phyloP scores from a whole-genome alignment of 768 basidiomycete genomes.

The Epithele typhae region DNA sequence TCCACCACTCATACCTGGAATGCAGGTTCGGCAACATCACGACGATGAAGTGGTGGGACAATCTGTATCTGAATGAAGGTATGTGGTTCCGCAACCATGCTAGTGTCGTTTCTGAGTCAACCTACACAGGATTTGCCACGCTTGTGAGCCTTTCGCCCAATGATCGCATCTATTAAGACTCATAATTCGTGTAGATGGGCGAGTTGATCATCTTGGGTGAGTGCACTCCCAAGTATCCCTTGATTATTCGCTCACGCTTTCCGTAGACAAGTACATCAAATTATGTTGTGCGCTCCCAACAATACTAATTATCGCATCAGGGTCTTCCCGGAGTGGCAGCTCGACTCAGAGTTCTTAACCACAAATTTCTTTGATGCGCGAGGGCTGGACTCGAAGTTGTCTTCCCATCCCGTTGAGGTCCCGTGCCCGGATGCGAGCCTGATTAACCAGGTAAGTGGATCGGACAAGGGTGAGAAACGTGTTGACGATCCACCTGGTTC shows the following conservation, averaged over 20 bases:
- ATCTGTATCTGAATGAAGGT: slow-evolving; percentile 82
- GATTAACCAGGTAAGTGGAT: slow-evolving; percentile 73
- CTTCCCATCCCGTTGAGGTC: slow-evolving; percentile 94
- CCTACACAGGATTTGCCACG: slow-evolving; percentile 66
- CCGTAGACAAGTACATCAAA: slow-evolving; percentile 43
- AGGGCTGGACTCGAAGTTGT: slow-evolving; percentile 78
- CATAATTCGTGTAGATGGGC: slow-evolving; percentile 54
- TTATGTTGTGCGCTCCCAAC: no score
- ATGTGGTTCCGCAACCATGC: slow-evolving; percentile 1
- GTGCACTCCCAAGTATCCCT: slow-evolving; percentile 17
- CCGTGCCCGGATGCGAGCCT: slow-evolving; percentile 83
- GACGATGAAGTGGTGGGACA: slow-evolving; percentile 94
- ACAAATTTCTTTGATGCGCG: slow-evolving; percentile 72
- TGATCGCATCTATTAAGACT: neutral
- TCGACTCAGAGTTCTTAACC: slow-evolving; percentile 77
- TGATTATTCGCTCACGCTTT: slow-evolving; percentile 5
- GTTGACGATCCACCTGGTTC: neutral
- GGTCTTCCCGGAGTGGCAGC: slow-evolving; percentile 85
- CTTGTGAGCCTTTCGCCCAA: slow-evolving; percentile 36
- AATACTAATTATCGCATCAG: slow-evolving; percentile 29
- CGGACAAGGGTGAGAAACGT: no score
- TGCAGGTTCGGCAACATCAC: slow-evolving; percentile 87
- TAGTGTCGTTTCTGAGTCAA: no score
- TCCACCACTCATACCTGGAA: no score
- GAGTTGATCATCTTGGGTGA: slow-evolving; percentile 79